A percentile compares a stretch with the other conserved stretches of the same genome.
phyloP scores from a whole-genome alignment of 768 basidiomycete species.

The Botryobasidium botryosum region DNA sequence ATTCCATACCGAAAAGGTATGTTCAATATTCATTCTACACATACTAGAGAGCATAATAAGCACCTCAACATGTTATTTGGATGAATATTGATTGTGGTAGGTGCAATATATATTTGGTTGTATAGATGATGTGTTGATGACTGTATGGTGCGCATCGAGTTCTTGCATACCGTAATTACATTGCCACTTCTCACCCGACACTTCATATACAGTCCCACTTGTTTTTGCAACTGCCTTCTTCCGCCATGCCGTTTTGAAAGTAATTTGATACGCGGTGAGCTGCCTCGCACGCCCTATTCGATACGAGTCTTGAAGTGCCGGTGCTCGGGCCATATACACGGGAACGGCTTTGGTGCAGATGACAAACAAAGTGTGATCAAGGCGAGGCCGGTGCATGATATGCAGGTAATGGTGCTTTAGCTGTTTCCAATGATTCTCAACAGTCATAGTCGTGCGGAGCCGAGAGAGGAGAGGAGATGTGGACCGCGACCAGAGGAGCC shows the following conservation, averaged over 20 bases:
- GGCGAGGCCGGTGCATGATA: slow-evolving; percentile 15
- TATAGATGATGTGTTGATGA: no score
- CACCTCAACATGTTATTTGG: no score
- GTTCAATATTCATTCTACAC: no score
- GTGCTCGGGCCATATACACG: no score
- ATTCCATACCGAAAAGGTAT: no score
- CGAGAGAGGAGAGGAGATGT: slow-evolving; percentile 15
- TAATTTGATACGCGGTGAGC: background rate
- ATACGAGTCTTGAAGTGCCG: background rate
- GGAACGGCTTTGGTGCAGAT: slow-evolving; percentile 18
- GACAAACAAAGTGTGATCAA: slow-evolving; percentile 22
- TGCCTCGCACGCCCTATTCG: background rate
- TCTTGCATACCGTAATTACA: slow-evolving; percentile 3
- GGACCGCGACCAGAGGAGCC: slow-evolving; percentile 22
- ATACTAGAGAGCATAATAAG: no score
- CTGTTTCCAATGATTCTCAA: slow-evolving; percentile 21
- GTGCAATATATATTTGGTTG: no score
- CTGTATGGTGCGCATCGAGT: background rate
- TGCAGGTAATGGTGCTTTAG: slow-evolving; percentile 20
- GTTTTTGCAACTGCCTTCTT: background rate
- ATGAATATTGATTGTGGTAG: no score
- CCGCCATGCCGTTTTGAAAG: background rate
- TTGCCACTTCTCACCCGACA: background rate
- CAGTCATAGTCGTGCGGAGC: slow-evolving; percentile 19
- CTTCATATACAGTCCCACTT: background rate